Base-by-base conservation (phyloP, 345 rosid species). In the Dipteronia dyeriana region DNA sequence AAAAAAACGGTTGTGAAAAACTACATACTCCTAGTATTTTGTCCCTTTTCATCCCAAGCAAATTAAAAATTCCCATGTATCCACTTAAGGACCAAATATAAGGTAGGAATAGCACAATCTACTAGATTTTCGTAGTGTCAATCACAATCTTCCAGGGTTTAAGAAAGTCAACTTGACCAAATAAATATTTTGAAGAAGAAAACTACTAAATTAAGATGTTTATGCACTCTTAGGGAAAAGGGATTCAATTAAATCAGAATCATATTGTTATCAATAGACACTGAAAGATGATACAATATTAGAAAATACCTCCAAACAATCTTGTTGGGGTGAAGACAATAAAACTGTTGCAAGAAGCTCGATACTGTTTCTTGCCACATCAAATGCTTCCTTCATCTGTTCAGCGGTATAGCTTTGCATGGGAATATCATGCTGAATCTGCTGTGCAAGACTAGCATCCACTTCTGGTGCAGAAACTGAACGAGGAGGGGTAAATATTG, bases 401-500 rank as follows among this genome's bases (percentile, higher is more conserved):
- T 95, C 99, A 84, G 89, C 81, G 0, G 99, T 87, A 81, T 86
- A 89, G 83, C 83, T 92, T 80, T 72, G 86, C 20, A 87, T 81
- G 72, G 88, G 92, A 78, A 83, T 75, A 80, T 89, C 91, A 70
- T 45, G 84, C 83, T 84, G 88, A 70, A 85, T 34, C 77, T 86
- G 94, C 78, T 85, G 89, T 56, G 86, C 89, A 77, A 84, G 79
- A 77, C 75, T 82, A 49, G 79, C 78, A 80, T 84, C 89, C 70
- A 76, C 84, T 74, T 94, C 97, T 22, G 86, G 85, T 59, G 87
- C 90, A 25, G 91, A 85, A 79, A 84, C 87, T 65, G 99, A 86
- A 72, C 87, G 91, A 77, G 98, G 87, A 79, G 97, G 99, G 7
- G 98, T 97, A 79, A 97, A 94, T 71, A 97, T 91, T 59, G 99